Evolutionary conservation across 2,329 filamentous ascomycete species (phyloP), one percentile per base, ranked within the genome.

Genomic region (Ceratocystis cacaofunesta): DNA sequence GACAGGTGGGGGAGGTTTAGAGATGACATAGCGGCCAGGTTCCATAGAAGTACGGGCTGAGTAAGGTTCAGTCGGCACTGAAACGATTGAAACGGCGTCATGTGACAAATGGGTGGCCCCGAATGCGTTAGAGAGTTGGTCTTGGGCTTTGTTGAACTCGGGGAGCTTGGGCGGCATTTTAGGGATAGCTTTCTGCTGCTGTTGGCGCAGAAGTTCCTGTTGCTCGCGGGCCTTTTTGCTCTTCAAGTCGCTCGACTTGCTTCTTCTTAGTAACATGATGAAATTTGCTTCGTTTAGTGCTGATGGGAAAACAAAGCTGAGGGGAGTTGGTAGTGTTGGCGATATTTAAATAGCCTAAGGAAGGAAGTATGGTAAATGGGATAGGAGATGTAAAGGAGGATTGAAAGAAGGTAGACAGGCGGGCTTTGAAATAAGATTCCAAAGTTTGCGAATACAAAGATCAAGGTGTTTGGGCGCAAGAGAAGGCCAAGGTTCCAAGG

Each of bases 231-330:
- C 78, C 77, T 85, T 86, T 75, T 80, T 84, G 69, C 77, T 78
- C 70, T 82, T 83, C 66, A 88, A 73, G 69, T 89, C 85, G 68
- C 81, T 82, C 66, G 85, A 88, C 73, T 88, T 88, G 73, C 82
- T 82, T 70, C 86, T 83, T 75, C 85, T 81, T 68, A 88, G 80
- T 72, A 89, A 81, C 75, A 82, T 81, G 71, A 79, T 78, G 75
- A 82, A 76, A 71, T 77, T 80, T 25, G 52, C 5, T 55, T 19
- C 8, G 12, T 12, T 28, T 30, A 57, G 52, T 30, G 22, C 19
- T 15, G 12, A 25, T 15, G 12, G 8, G n/a, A 25, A 62, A 19
- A 44, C 41, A 5, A 22, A 62, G 61, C 10, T 10, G 10, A 43
- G 36, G 15, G 4, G 61, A 6, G 25, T 57, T 50, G 6, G 46